phyloP scores from a whole-genome alignment of 2,329 filamentous ascomycete species.

The Lojkania enalia region DNA sequence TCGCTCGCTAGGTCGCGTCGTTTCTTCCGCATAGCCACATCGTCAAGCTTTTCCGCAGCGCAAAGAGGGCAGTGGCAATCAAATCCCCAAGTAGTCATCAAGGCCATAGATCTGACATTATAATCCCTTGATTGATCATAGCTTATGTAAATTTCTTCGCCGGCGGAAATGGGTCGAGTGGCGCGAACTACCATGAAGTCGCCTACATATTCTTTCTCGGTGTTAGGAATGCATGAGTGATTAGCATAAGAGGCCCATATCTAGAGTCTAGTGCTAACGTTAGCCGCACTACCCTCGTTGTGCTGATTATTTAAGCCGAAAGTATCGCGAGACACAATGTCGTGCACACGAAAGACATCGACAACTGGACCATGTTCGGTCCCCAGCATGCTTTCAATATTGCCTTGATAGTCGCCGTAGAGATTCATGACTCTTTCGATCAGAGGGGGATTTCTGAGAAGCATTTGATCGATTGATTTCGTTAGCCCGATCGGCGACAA shows the following conservation, averaged over 20 bases:
- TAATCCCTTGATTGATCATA: slow-evolving; percentile 40
- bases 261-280: slow-evolving; percentile 46
- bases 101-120: slow-evolving; percentile 35
- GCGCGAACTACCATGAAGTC: slow-evolving; percentile 48
- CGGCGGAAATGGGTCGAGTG: slow-evolving; percentile 30
- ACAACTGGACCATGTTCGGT: slow-evolving; percentile 48
- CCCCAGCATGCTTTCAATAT: slow-evolving; percentile 42
- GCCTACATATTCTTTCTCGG: slow-evolving; percentile 46
- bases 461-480: slow-evolving; percentile 49
- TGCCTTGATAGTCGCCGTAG: slow-evolving; percentile 38
- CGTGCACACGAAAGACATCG: slow-evolving; percentile 55
- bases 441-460: slow-evolving; percentile 49
- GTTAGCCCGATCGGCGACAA: slow-evolving; percentile 25
- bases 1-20: slow-evolving; percentile 27
- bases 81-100: slow-evolving; percentile 47
- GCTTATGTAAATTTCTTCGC: slow-evolving; percentile 29
- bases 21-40: slow-evolving; percentile 23
- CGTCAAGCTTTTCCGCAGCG: slow-evolving; percentile 34
- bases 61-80: slow-evolving; percentile 48
- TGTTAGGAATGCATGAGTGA: slow-evolving; percentile 50
- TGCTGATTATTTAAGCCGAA: slow-evolving; percentile 46
- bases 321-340: slow-evolving; percentile 50
- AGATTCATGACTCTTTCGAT: slow-evolving; percentile 42
- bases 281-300: slow-evolving; percentile 25
- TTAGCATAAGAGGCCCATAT: slow-evolving; percentile 49